Evolutionary conservation across 768 basidiomycete genomes (phyloP).

Genomic region (Sistotremastrum niveocremeum): DNA sequence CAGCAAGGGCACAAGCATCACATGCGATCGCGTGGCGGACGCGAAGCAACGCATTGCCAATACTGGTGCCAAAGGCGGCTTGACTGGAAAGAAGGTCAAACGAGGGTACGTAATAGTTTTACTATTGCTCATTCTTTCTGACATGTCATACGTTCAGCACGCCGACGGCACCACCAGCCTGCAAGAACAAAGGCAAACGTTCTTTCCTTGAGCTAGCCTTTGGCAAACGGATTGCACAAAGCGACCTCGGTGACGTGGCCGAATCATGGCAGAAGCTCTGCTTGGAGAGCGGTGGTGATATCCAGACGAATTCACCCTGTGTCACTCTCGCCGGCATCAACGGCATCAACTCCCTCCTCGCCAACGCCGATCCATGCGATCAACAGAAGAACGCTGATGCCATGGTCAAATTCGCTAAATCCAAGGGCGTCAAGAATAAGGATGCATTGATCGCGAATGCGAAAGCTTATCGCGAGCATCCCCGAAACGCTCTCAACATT

Average conservation of each 20-base stretch:
- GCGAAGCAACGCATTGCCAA: slow-evolving; percentile 29
- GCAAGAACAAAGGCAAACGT: slow-evolving; percentile 3
- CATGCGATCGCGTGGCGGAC: slow-evolving; percentile 38
- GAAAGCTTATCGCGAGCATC: slow-evolving; percentile 26
- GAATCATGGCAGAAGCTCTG: slow-evolving; percentile 34
- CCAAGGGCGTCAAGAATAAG: slow-evolving; percentile 24
- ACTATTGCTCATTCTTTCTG: no score
- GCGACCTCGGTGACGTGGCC: slow-evolving; percentile 24
- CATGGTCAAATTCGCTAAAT: slow-evolving; percentile 40
- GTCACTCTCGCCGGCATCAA: slow-evolving; percentile 26
- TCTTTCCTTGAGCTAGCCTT: slow-evolving; percentile 1
- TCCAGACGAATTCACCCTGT: slow-evolving; percentile 28
- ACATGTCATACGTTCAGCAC: no score
- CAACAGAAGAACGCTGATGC: slow-evolving; percentile 35
- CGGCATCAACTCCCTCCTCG: slow-evolving; percentile 31
- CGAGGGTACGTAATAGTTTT: background rate
- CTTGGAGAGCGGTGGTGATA: slow-evolving; percentile 26
- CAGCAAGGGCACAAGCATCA: slow-evolving; percentile 33
- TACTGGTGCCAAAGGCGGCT: slow-evolving; percentile 16
- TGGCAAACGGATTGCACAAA: slow-evolving; percentile 17
- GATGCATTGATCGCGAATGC: slow-evolving; percentile 29
- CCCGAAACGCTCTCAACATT: slow-evolving; percentile 29
- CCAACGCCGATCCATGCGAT: slow-evolving; percentile 31
- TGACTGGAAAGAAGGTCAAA: slow-evolving; percentile 7
- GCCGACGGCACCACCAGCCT: no score